Evolutionary conservation across 83 land plant species (phyloP).

Genomic region (Isoetes engelmannii): DNA sequence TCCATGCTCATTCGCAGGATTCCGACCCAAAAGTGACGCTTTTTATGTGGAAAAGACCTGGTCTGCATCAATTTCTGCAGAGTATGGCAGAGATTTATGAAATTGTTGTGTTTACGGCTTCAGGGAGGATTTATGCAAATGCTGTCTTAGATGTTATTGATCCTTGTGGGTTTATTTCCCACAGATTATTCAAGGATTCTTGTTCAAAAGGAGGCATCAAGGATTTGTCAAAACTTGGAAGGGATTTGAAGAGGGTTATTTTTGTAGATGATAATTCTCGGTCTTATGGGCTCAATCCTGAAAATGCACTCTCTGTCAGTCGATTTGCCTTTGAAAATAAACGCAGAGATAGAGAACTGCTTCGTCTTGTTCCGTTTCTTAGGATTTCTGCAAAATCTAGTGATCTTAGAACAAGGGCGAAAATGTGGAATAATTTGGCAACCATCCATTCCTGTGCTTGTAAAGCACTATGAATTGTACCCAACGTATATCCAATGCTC

Average conservation of each 20-base stretch:
- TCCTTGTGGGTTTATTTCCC: conserved; percentile 27
- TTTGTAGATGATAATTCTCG: conserved; percentile 81
- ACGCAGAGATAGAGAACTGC: conserved; percentile 50
- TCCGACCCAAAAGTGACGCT: too few relatives aligned
- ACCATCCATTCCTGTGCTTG: too few relatives aligned
- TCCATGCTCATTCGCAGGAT: too few relatives aligned
- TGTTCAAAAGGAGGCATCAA: conserved; percentile 71
- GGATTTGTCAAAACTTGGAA: conserved; percentile 47
- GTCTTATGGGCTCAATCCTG: conserved; percentile 59
- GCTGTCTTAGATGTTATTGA: conserved; percentile 68
- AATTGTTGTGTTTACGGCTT: conserved; percentile 85
- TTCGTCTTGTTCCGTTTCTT: conserved; percentile 28
- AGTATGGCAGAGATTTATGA: conserved; percentile 40
- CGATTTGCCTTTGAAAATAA: conserved; percentile 52
- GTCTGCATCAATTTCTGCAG: conserved; percentile 53
- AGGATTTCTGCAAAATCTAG: too few relatives aligned
- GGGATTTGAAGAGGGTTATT: conserved; percentile 45
- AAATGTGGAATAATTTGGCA: too few relatives aligned
- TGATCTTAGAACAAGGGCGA: too few relatives aligned
- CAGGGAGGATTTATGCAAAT: conserved; percentile 63
- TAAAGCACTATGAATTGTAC: too few relatives aligned
- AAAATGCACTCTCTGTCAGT: conserved; percentile 67
- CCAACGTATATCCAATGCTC: too few relatives aligned
- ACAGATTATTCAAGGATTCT: conserved; percentile 67
- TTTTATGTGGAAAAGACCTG: conserved; percentile 59